Percentiles rank a stretch among this genome's conserved stretches.
phyloP scores from a whole-genome alignment of 164 flowering plant species.

The Umbellularia californica region DNA sequence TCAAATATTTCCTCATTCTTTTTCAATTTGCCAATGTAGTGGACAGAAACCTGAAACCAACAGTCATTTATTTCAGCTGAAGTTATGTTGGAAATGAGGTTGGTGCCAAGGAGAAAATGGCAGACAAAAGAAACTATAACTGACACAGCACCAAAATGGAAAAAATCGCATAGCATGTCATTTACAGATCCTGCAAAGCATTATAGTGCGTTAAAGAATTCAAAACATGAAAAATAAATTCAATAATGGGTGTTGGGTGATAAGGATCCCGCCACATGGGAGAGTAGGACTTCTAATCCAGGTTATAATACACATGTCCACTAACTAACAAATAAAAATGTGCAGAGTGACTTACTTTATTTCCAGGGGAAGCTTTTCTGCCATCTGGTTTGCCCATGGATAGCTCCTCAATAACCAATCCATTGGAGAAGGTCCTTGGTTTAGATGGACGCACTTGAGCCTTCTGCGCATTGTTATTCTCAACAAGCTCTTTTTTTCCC shows the following conservation, averaged over 20 bases:
- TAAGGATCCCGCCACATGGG: not conserved
- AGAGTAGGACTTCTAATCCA: not conserved
- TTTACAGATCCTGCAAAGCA: not conserved
- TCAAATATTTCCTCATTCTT: slow-evolving; percentile 76
- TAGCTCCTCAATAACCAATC: slow-evolving; percentile 76
- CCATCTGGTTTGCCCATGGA: slow-evolving; percentile 92
- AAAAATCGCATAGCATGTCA: too few relatives aligned
- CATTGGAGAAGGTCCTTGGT: slow-evolving; percentile 70
- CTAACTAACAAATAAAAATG: not conserved
- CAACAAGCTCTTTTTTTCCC: slow-evolving; percentile 20
- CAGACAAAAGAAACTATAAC: not conserved
- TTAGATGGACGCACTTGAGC: slow-evolving; percentile 36
- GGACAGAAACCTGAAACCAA: slow-evolving; percentile 62
- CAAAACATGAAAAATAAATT: not conserved
- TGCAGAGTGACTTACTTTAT: slow-evolving; percentile 34
- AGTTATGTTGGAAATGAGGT: not conserved
- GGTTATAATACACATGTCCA: not conserved
- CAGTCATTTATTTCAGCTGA: not conserved
- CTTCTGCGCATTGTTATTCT: slow-evolving; percentile 28
- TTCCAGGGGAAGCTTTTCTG: slow-evolving; percentile 75
- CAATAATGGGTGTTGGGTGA: not conserved
- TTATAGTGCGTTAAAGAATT: not conserved
- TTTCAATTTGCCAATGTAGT: slow-evolving; percentile 80
- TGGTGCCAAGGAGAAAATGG: not conserved
- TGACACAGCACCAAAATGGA: not conserved